Evolutionary conservation across 1,139 yeast genomes (phyloP).

Genomic region (Sugiyamaella japonica): DNA sequence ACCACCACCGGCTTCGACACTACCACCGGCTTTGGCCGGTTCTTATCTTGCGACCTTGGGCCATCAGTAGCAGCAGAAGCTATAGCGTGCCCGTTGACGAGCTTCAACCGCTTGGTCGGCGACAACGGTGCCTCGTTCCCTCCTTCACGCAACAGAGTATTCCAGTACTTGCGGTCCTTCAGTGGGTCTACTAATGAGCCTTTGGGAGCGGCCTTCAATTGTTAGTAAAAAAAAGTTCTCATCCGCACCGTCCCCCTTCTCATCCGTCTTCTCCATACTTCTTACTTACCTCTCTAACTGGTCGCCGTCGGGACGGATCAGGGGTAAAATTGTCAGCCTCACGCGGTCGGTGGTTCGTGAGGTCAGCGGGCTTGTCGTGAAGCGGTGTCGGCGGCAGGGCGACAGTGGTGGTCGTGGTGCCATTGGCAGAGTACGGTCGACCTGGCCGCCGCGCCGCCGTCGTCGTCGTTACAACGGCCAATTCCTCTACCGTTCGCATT

Average conservation of each 20-base stretch:
- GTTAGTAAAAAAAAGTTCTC: too few species aligned
- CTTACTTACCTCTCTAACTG: constrained; percentile 8
- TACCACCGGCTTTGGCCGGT: neutral
- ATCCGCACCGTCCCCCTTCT: too few species aligned
- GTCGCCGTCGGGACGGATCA: constrained; percentile 8
- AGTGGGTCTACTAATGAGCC: constrained; percentile 29
- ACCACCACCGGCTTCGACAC: neutral
- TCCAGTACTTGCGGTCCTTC: constrained; percentile 27
- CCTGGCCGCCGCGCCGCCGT: neutral
- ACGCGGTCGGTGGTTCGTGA: neutral
- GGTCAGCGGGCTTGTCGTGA: neutral
- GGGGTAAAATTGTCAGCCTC: constrained; percentile 4
- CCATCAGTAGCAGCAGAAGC: too few species aligned
- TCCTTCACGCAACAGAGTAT: constrained; percentile 21
- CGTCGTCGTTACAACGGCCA: neutral
- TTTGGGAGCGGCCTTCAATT: constrained; percentile 29
- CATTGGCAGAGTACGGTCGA: neutral
- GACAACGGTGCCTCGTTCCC: neutral
- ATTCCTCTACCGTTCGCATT: neutral
- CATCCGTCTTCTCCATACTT: too few species aligned
- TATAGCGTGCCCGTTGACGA: neutral
- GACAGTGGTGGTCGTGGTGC: too few species aligned
- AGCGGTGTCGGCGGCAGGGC: too few species aligned
- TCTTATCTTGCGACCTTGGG: neutral
- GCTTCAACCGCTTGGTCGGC: neutral